Percentiles rank a stretch among this genome's conserved stretches.
phyloP scores from a whole-genome alignment of 148 eudicot genomes.

The Persicaria tinctoria region DNA sequence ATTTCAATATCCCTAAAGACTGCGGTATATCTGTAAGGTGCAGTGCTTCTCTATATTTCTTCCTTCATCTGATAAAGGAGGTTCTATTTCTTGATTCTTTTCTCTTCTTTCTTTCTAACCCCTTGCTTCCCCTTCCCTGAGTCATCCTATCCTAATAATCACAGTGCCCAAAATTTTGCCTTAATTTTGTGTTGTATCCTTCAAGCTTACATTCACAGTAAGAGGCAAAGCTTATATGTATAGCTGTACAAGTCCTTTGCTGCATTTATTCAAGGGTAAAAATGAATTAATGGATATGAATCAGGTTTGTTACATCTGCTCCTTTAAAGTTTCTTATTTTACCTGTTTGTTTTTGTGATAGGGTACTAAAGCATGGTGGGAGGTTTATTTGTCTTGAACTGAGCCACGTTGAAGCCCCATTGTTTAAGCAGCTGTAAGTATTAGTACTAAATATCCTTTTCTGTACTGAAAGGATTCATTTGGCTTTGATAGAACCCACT shows the following conservation, averaged over 20 bases:
- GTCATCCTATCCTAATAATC: not conserved
- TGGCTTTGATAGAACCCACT: not conserved
- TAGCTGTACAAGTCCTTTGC: no score
- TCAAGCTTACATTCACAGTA: not conserved
- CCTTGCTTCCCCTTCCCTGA: no score
- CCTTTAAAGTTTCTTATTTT: not conserved
- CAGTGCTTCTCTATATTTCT: no score
- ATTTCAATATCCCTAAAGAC: not conserved
- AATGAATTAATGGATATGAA: no score
- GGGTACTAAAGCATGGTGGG: conserved; percentile 90
- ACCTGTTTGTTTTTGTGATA: conserved; percentile 17
- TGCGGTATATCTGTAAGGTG: not conserved
- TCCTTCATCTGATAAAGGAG: not conserved
- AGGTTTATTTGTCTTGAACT: conserved; percentile 96
- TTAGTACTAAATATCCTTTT: not conserved
- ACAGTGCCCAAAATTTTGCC: not conserved
- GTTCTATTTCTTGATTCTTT: not conserved
- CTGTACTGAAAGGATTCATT: not conserved
- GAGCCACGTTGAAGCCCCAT: conserved; percentile 79
- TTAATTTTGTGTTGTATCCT: not conserved
- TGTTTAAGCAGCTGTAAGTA: conserved; percentile 84
- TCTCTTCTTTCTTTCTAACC: not conserved
- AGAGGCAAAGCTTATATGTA: not conserved
- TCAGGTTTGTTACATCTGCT: not conserved
- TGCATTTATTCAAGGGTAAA: no score